Conservation (phyloP, 495 filamentous ascomycete genomes). For the Trichoderma orchidacearum region DNA sequence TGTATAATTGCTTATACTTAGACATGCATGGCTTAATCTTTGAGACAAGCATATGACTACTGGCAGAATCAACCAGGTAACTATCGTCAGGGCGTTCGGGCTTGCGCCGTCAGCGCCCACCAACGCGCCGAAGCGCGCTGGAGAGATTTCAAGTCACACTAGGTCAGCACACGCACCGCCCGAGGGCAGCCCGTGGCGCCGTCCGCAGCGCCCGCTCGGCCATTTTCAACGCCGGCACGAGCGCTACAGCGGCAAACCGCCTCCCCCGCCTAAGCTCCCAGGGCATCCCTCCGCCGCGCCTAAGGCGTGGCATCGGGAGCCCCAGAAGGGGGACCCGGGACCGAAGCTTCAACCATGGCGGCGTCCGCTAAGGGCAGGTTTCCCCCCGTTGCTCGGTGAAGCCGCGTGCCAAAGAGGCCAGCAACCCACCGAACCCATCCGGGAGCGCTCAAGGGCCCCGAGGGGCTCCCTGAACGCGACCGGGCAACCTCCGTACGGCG, state of each 20-base stretch:
- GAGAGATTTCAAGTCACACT: not conserved
- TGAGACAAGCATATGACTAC: slow-evolving; percentile 63
- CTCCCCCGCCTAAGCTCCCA: slow-evolving; percentile 11
- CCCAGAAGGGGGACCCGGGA: slow-evolving; percentile 6
- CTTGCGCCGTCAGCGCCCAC: not conserved
- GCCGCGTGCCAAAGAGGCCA: slow-evolving; percentile 32
- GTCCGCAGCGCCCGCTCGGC: no score
- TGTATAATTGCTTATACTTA: slow-evolving; percentile 58
- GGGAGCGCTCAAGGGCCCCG: not conserved
- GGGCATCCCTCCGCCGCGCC: slow-evolving; percentile 6
- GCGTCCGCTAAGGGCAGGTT: slow-evolving; percentile 21
- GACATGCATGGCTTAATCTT: slow-evolving; percentile 64
- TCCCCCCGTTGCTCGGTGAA: slow-evolving; percentile 26
- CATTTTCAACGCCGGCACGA: no score
- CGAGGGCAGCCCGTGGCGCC: not conserved
- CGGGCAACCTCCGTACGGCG: not conserved
- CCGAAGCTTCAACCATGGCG: slow-evolving; percentile 5
- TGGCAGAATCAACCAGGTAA: slow-evolving; percentile 60
- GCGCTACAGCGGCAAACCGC: slow-evolving; percentile 2
- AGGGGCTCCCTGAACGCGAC: not conserved
- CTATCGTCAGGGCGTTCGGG: no score
- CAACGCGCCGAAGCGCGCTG: not conserved
- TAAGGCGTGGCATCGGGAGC: slow-evolving; percentile 5
- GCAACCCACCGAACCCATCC: slow-evolving; percentile 37
- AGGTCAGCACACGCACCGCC: not conserved